Base-by-base conservation (phyloP, 163 green algal genomes). In the Scenedesmus sp. region DNA sequence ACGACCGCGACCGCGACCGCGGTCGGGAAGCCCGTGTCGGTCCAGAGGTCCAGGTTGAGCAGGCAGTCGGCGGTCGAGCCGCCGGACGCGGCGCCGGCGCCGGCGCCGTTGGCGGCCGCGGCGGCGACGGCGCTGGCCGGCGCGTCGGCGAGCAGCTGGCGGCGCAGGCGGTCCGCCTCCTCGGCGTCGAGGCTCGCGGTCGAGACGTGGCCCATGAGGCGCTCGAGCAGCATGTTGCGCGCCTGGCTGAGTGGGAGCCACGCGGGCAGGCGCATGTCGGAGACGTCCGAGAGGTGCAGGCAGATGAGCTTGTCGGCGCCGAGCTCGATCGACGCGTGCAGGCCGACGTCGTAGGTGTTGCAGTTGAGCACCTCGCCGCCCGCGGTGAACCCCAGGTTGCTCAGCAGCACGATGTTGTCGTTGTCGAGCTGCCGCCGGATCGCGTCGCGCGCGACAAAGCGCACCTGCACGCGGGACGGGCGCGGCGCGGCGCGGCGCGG, bases 291-390 rank as follows among this genome's bases (percentile, higher is more conserved):
- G 39, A 92, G 73, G 64, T 92, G 89, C 65, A 93, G 53, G 85
- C 85, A 93, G 65, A 96, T 90, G 24, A 97, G 66, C 87, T 97
- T 97, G 80, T 97, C 92, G 17, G 91, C 93, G 2, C 76, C 73
- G 11, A 96, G 77, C 63, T 89, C 83, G 0, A 89, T 75, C 26
- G 87, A 85, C 4, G 88, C 83, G 44, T 92, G 88, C 64, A 92
- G 70, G 1, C 87, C 90, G 29, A 95, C 92, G 58, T 98, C 93
- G 70, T 92, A 97, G 1, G 85, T 93, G 86, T 96, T 97, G 90
- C 95, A 98, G 91, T 98, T 99, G 47, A 99, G 91, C 60, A 98
- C 91, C 70, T 98, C 93, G 0, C 96, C 96, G 6, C 82, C 74
- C 0, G 89, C 82, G 15, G 86, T 94, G 81, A 95, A 98, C 5